Base-by-base conservation (phyloP, 1,284 basidiomycete genomes). In the Tilletiopsis washingtonensis region DNA sequence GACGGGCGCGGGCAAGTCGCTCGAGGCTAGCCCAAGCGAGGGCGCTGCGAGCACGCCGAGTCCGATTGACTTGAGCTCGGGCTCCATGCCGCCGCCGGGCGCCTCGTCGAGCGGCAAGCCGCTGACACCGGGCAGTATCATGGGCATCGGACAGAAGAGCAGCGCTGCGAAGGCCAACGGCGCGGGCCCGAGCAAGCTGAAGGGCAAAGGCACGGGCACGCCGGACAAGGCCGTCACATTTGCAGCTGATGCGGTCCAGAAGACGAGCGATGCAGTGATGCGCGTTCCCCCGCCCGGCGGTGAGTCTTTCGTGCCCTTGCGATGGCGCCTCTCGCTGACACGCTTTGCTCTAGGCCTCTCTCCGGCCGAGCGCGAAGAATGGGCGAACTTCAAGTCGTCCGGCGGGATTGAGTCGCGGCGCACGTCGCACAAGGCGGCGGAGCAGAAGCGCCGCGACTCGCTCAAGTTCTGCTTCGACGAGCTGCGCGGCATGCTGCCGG, bases 391-490 rank as follows among this genome's bases (percentile, higher is more conserved):
- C 44, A 61, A 61, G 23, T 58, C 58, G 3, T 51, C 58, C 1
- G 56, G 60, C 19, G 51, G 46, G 20, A 46, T 71, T 14, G 76
- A 76, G 41, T 71, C 80, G n/a, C 81, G 86, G 51, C 89, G 90
- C 69, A 86, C 86, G 0, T 91, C 90, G 0, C 93, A 98, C 76
- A 97, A 97, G 75, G 88, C 86, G 1, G 93, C 93, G 0, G 93
- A 98, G 75, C 93, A 98, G 73, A 93, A 94, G 73, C 84, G 93
- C 19, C 83, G 93, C 3, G 93, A 98, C 75, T 89, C 86, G 34
- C 81, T 98, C 60, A 98, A 98, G 76, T 84, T 85, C 9, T 91
- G 89, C 15, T 98, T 93, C 70, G 93, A 98, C 74, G 91, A 96
- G 58, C 80, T 98, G 11, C 86, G 93, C 12, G 75, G 79, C 6